Percentiles rank a stretch among this genome's conserved stretches.
phyloP scores from a whole-genome alignment of 495 filamentous ascomycete species.

The Letharia columbiana region DNA sequence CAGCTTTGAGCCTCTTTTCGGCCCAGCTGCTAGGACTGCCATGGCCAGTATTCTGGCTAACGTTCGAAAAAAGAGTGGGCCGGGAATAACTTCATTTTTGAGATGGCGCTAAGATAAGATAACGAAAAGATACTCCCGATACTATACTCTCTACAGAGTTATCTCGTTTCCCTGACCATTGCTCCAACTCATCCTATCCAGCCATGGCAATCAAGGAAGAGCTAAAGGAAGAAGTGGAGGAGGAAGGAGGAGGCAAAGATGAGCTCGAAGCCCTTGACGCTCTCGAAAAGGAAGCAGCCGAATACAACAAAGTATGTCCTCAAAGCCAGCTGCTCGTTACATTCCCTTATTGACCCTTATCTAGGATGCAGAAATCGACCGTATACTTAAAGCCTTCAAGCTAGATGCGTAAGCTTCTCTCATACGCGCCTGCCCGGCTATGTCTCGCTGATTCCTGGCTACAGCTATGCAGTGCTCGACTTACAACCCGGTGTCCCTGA shows the following conservation, averaged over 20 bases:
- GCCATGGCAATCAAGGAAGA: conserved; percentile 23
- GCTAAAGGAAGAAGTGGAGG: conserved; percentile 20
- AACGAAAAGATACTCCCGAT: background rate
- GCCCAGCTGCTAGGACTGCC: conserved; percentile 11
- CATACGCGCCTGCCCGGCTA: background rate
- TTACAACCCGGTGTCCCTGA: conserved; percentile 92
- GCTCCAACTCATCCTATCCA: background rate
- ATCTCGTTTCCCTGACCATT: background rate
- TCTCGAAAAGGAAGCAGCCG: conserved; percentile 78
- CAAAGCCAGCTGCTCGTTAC: background rate
- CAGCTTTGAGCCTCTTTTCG: conserved; percentile 4
- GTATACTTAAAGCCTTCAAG: conserved; percentile 82
- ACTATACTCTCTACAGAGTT: too few species aligned
- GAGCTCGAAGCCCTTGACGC: conserved; percentile 75
- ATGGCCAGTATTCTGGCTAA: background rate
- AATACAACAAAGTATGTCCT: conserved; percentile 69
- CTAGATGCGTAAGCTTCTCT: conserved; percentile 67
- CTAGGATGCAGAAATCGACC: conserved; percentile 91
- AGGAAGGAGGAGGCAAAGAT: conserved; percentile 36
- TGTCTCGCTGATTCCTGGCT: conserved; percentile 7
- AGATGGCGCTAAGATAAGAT: conserved; percentile 24
- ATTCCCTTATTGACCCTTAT: conserved; percentile 15
- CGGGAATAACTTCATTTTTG: conserved; percentile 10
- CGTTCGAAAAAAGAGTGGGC: background rate
- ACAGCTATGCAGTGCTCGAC: conserved; percentile 85